These are phyloP conservation scores for Magnaporthiopsis rhizophila DNA, from an alignment of 2,329 filamentous ascomycete genomes.

Conservation along the genomic window DNA sequence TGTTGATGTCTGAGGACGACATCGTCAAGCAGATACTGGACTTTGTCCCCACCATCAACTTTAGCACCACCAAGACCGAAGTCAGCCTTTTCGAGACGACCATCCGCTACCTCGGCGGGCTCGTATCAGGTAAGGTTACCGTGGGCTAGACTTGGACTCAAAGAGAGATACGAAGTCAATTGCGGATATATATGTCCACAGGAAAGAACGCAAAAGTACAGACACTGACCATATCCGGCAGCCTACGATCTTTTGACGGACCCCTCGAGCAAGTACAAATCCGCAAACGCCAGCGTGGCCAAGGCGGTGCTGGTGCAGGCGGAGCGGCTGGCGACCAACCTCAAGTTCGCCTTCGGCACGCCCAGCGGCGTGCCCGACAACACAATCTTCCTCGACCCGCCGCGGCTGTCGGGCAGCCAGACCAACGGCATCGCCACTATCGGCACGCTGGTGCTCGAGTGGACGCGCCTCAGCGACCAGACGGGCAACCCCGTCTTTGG, in stretches of 20 bases:
- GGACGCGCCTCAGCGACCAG: conserved; percentile 72
- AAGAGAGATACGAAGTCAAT: not conserved
- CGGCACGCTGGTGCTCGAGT: conserved; percentile 75
- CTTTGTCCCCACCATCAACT: conserved; percentile 64
- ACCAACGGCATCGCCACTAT: conserved; percentile 69
- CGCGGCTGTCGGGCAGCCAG: conserved; percentile 36
- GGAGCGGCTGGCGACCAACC: conserved; percentile 57
- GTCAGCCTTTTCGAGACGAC: conserved; percentile 86
- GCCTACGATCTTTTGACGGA: conserved; percentile 66
- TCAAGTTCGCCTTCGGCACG: conserved; percentile 74
- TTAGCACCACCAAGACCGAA: conserved; percentile 47
- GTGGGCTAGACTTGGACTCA: not conserved
- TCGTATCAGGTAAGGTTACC: conserved; percentile 55
- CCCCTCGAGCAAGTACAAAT: conserved; percentile 43
- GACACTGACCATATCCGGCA: conserved; percentile 17
- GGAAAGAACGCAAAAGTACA: not conserved
- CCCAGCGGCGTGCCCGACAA: conserved; percentile 68
- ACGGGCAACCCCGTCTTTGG: conserved; percentile 61
- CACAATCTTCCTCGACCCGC: conserved; percentile 50
- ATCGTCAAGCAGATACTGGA: conserved; percentile 65
- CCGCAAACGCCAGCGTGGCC: conserved; percentile 32
- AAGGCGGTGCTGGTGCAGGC: conserved; percentile 59
- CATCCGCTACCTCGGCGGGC: conserved; percentile 76
- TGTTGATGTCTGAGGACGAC: conserved; percentile 63
- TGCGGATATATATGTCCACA: not conserved